Conservation (phyloP, 75 land plant species). For the Pinus albicaulis region DNA sequence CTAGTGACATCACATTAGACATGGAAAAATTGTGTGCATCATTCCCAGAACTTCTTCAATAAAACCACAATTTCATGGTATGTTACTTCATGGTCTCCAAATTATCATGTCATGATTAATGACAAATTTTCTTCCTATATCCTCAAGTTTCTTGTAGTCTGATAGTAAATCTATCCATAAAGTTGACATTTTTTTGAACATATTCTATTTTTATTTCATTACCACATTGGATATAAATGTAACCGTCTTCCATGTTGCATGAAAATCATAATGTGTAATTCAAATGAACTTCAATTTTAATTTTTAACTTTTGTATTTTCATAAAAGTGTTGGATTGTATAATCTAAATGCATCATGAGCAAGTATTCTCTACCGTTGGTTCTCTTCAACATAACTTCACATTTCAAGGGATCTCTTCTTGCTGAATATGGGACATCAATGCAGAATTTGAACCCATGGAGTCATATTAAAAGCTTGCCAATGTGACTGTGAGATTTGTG, state of each 20-base stretch:
- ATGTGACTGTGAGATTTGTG: too few relatives aligned
- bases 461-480: too few relatives aligned
- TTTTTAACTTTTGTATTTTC: conserved; percentile 1
- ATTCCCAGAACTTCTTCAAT: conserved; percentile 75
- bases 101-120: neutral
- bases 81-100: neutral
- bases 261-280: neutral
- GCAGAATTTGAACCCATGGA: neutral
- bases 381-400: neutral
- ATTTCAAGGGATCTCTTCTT: neutral
- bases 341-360: conserved; percentile 42
- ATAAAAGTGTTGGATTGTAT: conserved; percentile 52
- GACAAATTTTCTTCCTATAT: neutral
- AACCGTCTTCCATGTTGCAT: neutral
- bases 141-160: conserved; percentile 1
- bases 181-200: neutral
- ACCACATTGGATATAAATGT: neutral
- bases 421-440: neutral
- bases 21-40: conserved; percentile 66
- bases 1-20: conserved; percentile 61
- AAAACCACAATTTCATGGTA: conserved; percentile 93
- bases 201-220: neutral
- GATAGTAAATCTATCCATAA: neutral
- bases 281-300: neutral
- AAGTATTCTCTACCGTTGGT: neutral